These are phyloP conservation scores for Coniochaeta hoffmannii DNA, from an alignment of 2,329 filamentous ascomycete genomes.

Conservation along the genomic window DNA sequence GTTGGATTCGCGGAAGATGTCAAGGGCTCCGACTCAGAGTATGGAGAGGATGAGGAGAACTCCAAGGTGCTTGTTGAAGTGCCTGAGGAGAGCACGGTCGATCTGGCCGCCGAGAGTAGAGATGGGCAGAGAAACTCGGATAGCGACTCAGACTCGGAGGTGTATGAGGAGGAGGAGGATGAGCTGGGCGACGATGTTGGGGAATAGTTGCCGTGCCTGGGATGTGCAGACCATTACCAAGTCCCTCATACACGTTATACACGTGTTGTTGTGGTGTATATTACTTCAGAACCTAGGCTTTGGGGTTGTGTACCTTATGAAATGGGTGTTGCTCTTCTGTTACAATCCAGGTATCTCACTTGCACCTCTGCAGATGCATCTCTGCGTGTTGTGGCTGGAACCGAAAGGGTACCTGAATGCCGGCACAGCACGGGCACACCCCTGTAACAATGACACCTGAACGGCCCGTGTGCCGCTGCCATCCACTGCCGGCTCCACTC, in stretches of 20 bases:
- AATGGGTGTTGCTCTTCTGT: too few species aligned
- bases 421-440: not conserved
- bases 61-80: conserved; percentile 8
- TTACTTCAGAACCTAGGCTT: too few species aligned
- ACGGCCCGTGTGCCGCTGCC: not conserved
- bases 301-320: too few species aligned
- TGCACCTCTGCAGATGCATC: too few species aligned
- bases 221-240: too few species aligned
- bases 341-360: too few species aligned
- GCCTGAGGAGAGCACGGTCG: conserved; percentile 9
- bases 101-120: conserved; percentile 8
- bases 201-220: too few species aligned
- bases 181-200: conserved; percentile 18
- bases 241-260: too few species aligned
- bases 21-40: conserved; percentile 22
- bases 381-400: too few species aligned
- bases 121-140: not conserved
- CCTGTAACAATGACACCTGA: not conserved
- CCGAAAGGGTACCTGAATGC: too few species aligned
- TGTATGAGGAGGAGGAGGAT: conserved; percentile 22
- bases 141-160: conserved; percentile 17
- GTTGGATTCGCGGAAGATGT: conserved; percentile 57
- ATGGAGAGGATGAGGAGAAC: conserved; percentile 5
- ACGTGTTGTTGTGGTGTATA: too few species aligned
- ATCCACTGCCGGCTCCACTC: not conserved